phyloP scores from a whole-genome alignment of 805 yeast genomes.

The Yamadazyma phyllophila region DNA sequence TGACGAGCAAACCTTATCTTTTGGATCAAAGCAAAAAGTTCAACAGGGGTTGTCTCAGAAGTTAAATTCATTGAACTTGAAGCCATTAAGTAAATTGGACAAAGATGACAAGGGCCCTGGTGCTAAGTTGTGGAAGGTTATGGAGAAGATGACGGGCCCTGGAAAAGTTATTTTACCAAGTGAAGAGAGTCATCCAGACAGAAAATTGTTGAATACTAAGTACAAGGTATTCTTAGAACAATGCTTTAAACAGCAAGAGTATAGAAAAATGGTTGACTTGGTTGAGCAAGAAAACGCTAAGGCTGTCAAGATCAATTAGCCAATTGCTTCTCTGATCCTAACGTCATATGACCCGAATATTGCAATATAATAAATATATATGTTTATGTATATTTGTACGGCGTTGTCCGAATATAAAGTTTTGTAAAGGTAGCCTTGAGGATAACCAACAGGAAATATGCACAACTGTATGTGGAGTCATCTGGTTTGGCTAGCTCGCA shows the following conservation, averaged over 20 bases:
- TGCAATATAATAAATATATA: neutral
- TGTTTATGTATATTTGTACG: neutral
- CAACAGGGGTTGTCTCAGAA: conserved; percentile 53
- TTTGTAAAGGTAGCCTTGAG: no score
- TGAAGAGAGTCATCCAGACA: conserved; percentile 55
- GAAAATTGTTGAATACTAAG: conserved; percentile 70
- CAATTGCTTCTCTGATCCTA: neutral
- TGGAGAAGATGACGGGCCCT: conserved; percentile 80
- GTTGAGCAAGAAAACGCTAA: conserved; percentile 30
- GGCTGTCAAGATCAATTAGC: conserved; percentile 1
- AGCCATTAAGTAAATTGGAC: conserved; percentile 36
- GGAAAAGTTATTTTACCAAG: conserved; percentile 79
- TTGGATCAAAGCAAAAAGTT: conserved; percentile 56
- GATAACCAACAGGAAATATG: no score
- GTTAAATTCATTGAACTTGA: conserved; percentile 34
- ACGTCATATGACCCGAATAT: neutral
- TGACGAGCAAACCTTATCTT: conserved; percentile 53
- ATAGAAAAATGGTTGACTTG: conserved; percentile 65
- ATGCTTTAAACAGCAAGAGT: conserved; percentile 75
- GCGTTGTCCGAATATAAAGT: neutral
- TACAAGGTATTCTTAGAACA: conserved; percentile 86
- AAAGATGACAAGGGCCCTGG: conserved; percentile 38
- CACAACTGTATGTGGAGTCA: neutral
- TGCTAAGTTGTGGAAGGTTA: conserved; percentile 77
- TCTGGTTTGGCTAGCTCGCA: neutral